Evolutionary conservation across 2,329 filamentous ascomycete genomes (phyloP).

Genomic region (Trichoderma citrinoviride): DNA sequence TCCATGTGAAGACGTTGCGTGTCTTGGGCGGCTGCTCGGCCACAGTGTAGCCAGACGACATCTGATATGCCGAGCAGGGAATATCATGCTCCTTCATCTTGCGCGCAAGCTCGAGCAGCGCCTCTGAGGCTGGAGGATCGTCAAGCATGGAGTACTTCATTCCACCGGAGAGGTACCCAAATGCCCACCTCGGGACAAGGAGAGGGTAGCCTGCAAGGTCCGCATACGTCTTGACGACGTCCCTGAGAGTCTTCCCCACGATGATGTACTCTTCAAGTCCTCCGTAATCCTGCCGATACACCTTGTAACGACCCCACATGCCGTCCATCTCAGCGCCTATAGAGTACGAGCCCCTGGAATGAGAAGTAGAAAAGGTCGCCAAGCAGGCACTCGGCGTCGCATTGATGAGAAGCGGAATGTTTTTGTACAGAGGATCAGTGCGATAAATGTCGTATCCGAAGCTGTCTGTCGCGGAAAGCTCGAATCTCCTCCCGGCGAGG

Average conservation of each 20-base stretch:
- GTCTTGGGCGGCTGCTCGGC: constrained; percentile 66
- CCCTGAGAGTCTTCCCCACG: constrained; percentile 62
- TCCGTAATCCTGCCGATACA: constrained; percentile 69
- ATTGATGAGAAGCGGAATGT: constrained; percentile 70
- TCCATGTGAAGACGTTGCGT: constrained; percentile 66
- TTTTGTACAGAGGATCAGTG: constrained; percentile 72
- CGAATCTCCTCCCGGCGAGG: constrained; percentile 63
- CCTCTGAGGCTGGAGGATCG: constrained; percentile 53
- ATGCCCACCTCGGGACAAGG: constrained; percentile 68
- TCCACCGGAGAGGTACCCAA: constrained; percentile 68
- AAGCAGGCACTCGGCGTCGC: constrained; percentile 62
- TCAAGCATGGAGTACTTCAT: constrained; percentile 55
- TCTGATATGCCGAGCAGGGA: constrained; percentile 68
- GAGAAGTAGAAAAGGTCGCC: constrained; percentile 65
- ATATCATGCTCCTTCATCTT: constrained; percentile 64
- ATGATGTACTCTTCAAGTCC: constrained; percentile 70
- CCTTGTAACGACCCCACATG: constrained; percentile 72
- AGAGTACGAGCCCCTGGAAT: constrained; percentile 62
- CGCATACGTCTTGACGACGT: constrained; percentile 65
- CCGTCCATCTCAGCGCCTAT: constrained; percentile 72
- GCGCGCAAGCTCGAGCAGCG: constrained; percentile 57
- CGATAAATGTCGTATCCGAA: constrained; percentile 71
- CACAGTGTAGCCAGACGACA: constrained; percentile 71
- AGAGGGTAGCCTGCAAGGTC: constrained; percentile 66
- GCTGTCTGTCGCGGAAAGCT: constrained; percentile 66